phyloP scores from a whole-genome alignment of 352 stramenopile species.

The Phytophthora uliginosa region DNA sequence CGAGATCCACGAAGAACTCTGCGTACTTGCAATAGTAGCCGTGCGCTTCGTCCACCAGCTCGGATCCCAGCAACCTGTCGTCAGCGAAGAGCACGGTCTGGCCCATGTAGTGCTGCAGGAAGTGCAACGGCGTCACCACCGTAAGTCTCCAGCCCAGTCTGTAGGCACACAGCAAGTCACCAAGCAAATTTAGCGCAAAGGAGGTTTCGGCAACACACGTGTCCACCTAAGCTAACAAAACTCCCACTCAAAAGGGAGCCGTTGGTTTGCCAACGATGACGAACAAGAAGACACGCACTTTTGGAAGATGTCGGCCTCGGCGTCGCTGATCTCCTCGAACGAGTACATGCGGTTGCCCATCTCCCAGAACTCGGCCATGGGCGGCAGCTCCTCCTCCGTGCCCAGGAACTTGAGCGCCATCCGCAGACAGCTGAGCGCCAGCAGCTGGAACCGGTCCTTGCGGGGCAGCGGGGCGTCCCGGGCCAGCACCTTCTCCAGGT shows the following conservation, averaged over 20 bases:
- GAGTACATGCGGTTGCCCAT: conserved; percentile 90
- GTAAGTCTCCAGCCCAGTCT: conserved; percentile 83
- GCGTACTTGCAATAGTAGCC: conserved; percentile 88
- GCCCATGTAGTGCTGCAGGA: conserved; percentile 83
- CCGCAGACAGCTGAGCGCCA: conserved; percentile 84
- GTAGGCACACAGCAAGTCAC: conserved; percentile 18
- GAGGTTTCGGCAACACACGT: background rate
- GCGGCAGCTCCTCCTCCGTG: conserved; percentile 83
- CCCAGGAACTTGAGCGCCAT: conserved; percentile 86
- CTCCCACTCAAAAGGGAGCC: conserved; percentile 18
- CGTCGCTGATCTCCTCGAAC: conserved; percentile 83
- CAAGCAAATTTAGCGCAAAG: conserved; percentile 34
- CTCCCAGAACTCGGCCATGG: conserved; percentile 87
- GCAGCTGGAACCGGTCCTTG: conserved; percentile 85
- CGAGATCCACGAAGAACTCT: conserved; percentile 90
- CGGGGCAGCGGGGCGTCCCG: conserved; percentile 50
- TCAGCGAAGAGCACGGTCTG: conserved; percentile 85
- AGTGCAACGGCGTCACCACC: conserved; percentile 80
- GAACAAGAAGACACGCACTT: conserved; percentile 41
- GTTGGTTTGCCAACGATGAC: conserved; percentile 16
- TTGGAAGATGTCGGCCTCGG: conserved; percentile 67
- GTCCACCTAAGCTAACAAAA: conserved; percentile 2
- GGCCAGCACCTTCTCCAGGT: conserved; percentile 82
- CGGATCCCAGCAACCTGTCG: conserved; percentile 77
- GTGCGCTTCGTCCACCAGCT: conserved; percentile 81